phyloP scores from a whole-genome alignment of 805 yeast genomes.

The Candida orba region DNA sequence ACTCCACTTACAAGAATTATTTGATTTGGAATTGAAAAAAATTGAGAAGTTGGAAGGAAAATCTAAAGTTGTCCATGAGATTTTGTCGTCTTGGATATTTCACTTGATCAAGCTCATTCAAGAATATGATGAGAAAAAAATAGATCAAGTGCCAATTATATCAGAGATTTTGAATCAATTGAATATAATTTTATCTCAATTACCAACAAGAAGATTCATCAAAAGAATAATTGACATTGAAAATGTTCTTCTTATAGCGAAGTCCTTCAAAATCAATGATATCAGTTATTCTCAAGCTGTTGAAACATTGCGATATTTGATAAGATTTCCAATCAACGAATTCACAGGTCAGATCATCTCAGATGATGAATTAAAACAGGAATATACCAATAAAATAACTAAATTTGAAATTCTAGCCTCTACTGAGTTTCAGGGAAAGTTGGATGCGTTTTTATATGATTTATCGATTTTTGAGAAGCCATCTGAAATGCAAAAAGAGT shows the following conservation, averaged over 20 bases:
- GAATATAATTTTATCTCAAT: slow-evolving; percentile 28
- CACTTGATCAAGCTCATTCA: background rate
- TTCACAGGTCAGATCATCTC: slow-evolving; percentile 27
- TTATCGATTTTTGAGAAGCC: background rate
- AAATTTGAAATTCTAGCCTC: slow-evolving; percentile 22
- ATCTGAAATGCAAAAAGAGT: background rate
- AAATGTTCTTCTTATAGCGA: slow-evolving; percentile 3
- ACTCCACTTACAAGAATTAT: slow-evolving; percentile 1
- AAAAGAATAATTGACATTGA: slow-evolving; percentile 25
- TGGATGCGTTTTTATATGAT: slow-evolving; percentile 4
- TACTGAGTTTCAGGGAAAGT: slow-evolving; percentile 13
- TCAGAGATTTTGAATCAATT: slow-evolving; percentile 20
- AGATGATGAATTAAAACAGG: slow-evolving; percentile 10
- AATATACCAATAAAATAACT: slow-evolving; percentile 8
- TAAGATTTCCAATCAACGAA: slow-evolving; percentile 37
- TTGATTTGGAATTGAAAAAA: background rate
- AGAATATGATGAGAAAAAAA: background rate
- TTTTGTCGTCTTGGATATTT: slow-evolving; percentile 3
- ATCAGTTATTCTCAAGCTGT: background rate
- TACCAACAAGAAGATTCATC: slow-evolving; percentile 34
- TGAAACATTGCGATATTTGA: slow-evolving; percentile 18
- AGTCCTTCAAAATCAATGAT: background rate
- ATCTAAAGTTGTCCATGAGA: slow-evolving; percentile 1
- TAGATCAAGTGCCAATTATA: background rate
- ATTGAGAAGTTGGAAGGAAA: slow-evolving; percentile 1